Conservation (phyloP, 352 stramenopile genomes). For the Phytophthora fragariae region DNA sequence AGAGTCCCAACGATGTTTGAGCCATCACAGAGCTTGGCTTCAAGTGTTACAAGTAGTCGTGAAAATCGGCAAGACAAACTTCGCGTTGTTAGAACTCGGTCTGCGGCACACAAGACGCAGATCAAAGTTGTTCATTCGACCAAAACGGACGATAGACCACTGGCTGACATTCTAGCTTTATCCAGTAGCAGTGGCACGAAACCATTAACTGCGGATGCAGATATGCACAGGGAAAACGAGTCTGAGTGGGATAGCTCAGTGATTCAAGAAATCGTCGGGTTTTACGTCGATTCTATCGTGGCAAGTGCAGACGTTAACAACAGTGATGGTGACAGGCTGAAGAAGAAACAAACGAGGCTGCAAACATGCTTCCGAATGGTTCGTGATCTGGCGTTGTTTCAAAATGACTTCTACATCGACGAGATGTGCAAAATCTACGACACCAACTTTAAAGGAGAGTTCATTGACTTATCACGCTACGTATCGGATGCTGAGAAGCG, state of each 20-base stretch:
- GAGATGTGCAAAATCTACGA: constrained; percentile 51
- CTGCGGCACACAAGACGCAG: constrained; percentile 1
- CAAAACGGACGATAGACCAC: constrained; percentile 19
- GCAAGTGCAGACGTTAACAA: neutral
- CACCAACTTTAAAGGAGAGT: constrained; percentile 5
- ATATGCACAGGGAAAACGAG: neutral
- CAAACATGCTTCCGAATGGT: constrained; percentile 49
- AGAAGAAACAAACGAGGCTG: constrained; percentile 16
- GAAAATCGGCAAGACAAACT: neutral
- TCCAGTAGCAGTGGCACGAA: neutral
- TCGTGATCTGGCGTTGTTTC: constrained; percentile 61
- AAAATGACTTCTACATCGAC: constrained; percentile 62
- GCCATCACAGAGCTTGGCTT: constrained; percentile 10
- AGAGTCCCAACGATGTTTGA: constrained; percentile 7
- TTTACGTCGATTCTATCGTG: constrained; percentile 24
- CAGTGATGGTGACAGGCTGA: neutral
- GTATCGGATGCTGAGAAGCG: neutral
- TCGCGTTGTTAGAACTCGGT: constrained; percentile 8
- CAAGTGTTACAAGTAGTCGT: neutral
- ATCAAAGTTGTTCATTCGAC: constrained; percentile 23
- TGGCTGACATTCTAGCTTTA: constrained; percentile 37
- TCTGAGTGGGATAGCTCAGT: constrained; percentile 13
- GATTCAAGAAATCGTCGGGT: constrained; percentile 25
- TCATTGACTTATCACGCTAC: neutral
- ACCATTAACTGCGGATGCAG: neutral